Conservation (phyloP, 2,329 filamentous ascomycete species). For the Colletotrichum gigasporum region DNA sequence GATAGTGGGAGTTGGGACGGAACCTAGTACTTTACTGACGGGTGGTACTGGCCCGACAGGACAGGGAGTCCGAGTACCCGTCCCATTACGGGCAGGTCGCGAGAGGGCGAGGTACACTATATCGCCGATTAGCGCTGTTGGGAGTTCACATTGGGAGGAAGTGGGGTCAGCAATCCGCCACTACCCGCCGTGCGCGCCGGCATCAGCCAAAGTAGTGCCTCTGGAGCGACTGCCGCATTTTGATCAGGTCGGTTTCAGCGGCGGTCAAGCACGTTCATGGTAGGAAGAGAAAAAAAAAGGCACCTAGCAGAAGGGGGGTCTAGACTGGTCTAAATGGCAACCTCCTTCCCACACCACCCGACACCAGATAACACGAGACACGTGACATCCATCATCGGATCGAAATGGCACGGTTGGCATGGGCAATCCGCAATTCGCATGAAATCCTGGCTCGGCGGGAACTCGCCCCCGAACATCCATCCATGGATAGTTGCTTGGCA, state of each 20-base stretch:
- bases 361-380: not conserved
- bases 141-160: not conserved
- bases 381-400: not conserved
- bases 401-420: conserved; percentile 1
- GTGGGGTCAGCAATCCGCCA: not conserved
- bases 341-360: not conserved
- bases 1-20: not conserved
- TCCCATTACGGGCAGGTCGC: not conserved
- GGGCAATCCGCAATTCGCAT: not conserved
- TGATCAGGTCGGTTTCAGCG: conserved; percentile 13
- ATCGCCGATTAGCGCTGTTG: not conserved
- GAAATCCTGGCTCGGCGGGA: not conserved
- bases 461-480: not conserved
- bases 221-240: not conserved
- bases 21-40: too few relatives aligned
- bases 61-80: not conserved
- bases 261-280: conserved; percentile 2
- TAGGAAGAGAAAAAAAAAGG: not conserved
- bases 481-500: too few relatives aligned
- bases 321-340: conserved; percentile 5
- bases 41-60: not conserved
- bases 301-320: not conserved
- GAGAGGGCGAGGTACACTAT: not conserved
- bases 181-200: not conserved
- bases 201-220: not conserved